A percentile compares a stretch with the other conserved stretches of the same genome.
Evolutionary conservation across 2,329 filamentous ascomycete genomes (phyloP).

Genomic region (Emergomyces orientalis): DNA sequence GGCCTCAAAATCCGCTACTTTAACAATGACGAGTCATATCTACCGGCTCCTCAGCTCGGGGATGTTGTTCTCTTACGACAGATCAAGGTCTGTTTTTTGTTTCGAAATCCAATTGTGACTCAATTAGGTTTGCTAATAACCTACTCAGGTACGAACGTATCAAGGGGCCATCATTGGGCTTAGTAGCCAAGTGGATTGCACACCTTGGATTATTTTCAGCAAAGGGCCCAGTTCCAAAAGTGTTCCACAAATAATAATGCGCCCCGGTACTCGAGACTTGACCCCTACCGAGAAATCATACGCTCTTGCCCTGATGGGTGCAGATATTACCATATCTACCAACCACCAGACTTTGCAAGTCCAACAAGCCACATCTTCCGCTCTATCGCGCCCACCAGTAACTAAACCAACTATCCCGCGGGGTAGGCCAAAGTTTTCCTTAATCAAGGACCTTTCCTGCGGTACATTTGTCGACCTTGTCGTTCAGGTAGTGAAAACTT

Average conservation of each 20-base stretch:
- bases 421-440: constrained; percentile 44
- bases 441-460: constrained; percentile 54
- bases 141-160: constrained; percentile 2
- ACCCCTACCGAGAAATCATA: constrained; percentile 23
- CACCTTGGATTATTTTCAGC: constrained; percentile 31
- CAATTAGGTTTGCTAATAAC: not conserved
- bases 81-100: constrained; percentile 41
- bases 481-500: constrained; percentile 59
- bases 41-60: constrained; percentile 42
- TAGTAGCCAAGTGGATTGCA: constrained; percentile 20
- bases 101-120: constrained; percentile 21
- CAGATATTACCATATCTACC: not conserved
- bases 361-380: not conserved
- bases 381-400: not conserved
- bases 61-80: constrained; percentile 57
- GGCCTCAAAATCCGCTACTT: constrained; percentile 53
- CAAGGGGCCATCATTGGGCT: constrained; percentile 13
- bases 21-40: constrained; percentile 32
- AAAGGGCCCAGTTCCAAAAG: constrained; percentile 18
- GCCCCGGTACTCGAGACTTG: constrained; percentile 23
- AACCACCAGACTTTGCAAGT: constrained; percentile 12
- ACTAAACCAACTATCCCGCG: not conserved
- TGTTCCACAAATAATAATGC: constrained; percentile 19
- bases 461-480: constrained; percentile 58
- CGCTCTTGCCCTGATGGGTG: constrained; percentile 21